Evolutionary conservation across 2,329 filamentous ascomycete species (phyloP), one percentile per base, ranked within the genome.

Genomic region (Pseudogymnoascus sp.): DNA sequence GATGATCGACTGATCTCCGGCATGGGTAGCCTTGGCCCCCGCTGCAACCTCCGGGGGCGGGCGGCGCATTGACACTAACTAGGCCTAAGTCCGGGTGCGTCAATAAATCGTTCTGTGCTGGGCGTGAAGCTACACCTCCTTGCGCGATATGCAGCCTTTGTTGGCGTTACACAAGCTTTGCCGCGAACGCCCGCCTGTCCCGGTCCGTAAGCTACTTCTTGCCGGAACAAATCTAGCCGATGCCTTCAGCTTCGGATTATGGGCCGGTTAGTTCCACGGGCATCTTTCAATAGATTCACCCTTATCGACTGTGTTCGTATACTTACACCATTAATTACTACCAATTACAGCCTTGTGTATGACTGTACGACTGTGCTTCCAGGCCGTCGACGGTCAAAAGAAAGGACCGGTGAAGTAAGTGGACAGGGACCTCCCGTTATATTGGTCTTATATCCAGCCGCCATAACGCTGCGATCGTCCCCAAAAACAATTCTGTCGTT

Each of bases 1-100:
- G 7, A 56, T 36, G 50, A 56, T 56, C 50, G 28, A 56, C 50
- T 56, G 50, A 56, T 56, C 50, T 34, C 28, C 50, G 50, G 28
- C 28, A 56, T 56, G 50, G 46, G 50, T 56, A 56, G n/a, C 28
- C n/a, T 21, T 56, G 28, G 50, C 28, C 28, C 50, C 16, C 10
- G 28, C 50, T 56, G 28, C 14, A 56, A 56, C 50, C 25, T 56
- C 28, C 16, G 50, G 50, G 16, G 28, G 50, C 46, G 46, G 25
- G 25, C 46, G 46, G 46, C 46, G 46, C 46, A 31, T 18, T 12
- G 46, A 56, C 50, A 56, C 28, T 16, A 56, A 56, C 50, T 34
- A 16, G 28, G 50, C n/a, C 28, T n/a, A 36, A 21, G 5, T 56
- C 50, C 28, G 50, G 50, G 16, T 36, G 50, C 50, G 28, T 56